Evolutionary conservation across 306 rosid species (phyloP), one percentile per base, ranked within the genome.

Genomic region (Alnus glutinosa): DNA sequence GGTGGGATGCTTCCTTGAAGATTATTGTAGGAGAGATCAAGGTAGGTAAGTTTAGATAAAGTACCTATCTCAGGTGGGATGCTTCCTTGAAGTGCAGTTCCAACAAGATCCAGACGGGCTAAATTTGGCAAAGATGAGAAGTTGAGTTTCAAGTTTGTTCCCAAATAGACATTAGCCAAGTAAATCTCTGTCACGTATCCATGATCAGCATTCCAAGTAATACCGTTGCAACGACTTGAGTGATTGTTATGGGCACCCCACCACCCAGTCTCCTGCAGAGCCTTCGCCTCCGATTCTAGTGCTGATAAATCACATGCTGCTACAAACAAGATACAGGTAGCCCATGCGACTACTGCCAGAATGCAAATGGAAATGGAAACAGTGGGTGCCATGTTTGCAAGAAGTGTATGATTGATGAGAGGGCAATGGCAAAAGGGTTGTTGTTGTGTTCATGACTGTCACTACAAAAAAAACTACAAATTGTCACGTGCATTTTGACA

Each of bases 111-210:
- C 2, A 78, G 32, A 47, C 0, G 0, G 12, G 9, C 73, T 36
- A 70, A 61, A 39, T 75, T 75, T 5, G 58, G 73, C 4, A 70
- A 75, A 9, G 3, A 30, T 30, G 42, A 61, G 37, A 61, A 61
- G 42, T 61, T 61, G 18, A 12, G 3, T 61, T 61, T 61, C 34
- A 5, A 30, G 5, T 2, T 61, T 0, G 5, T 11, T 30, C 12
- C 16, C 37, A 10, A 30, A 13, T 4, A n/a, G 18, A 5, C 66
- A 28, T 23, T 12, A 16, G 0, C 16, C 13, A 59, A 19, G 66
- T 23, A 0, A 11, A 59, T 28, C 66, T 59, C 37, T 59, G 14
- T 59, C 30, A 12, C 16, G 1, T 3, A 18, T 59, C 66, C 34
- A 1, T 34, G 37, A 58, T 28, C 64, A 23, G 11, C 36, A 23